Evolutionary conservation across 208 protist genomes (phyloP), one percentile per base, ranked within the genome.

Genomic region (Tritrichomonas foetus): DNA sequence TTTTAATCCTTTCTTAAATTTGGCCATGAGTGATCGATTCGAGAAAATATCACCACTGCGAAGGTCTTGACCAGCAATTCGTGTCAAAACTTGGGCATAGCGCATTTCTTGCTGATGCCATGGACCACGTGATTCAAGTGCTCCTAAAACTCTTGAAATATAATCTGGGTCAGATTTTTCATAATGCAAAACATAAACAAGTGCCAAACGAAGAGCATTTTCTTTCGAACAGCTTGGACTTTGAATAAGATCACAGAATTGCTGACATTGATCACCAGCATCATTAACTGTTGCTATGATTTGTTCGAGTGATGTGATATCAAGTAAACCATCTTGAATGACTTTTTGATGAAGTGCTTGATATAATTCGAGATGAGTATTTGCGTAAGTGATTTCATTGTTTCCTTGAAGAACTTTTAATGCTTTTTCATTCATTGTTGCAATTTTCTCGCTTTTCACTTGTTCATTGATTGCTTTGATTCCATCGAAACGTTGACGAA

Each of bases 1-100:
- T 50, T 89, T 89, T 41, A 89, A 44, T 14, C 78, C 78, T 89
- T 47, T 89, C 3, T 20, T 47, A n/a, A 89, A 89, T 47, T 57
- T 53, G n/a, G 78, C 47, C 16, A 53, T 3, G 20, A 44, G 27
- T 20, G 78, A 44, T 89, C 47, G 33, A 30, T 89, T 89, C 16
- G 33, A 27, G n/a, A 89, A 89, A 0, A 89, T 16, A 39, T 89
- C 78, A 16, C 78, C 78, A 53, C 47, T 57, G 8, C 22, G 9
- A 8, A 57, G 53, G 16, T 89, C 47, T 69, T 69, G 11, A 39
- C 78, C 78, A 14, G 47, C 25, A 8, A 89, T 57, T 47, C 44
- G 53, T 20, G 57, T 33, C 0, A 89, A 11, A 9, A 27, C 16
- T 27, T 89, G 47, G n/a, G 57, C 20, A 49, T 55, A 89, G 27